phyloP scores from a whole-genome alignment of 176 grass and related monocot species.

The Secale cereale region DNA sequence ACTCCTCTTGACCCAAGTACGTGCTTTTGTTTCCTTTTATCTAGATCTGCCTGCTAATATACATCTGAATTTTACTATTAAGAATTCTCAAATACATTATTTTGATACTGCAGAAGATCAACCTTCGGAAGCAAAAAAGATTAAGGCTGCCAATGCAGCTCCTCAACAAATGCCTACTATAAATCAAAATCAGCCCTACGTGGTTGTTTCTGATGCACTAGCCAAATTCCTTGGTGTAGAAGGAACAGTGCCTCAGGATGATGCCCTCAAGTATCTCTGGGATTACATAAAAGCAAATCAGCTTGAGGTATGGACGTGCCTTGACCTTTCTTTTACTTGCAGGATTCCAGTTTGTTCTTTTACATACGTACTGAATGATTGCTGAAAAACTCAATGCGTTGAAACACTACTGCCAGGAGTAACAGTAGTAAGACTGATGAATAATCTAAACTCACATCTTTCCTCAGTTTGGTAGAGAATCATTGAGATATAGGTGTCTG shows the following conservation, averaged over 20 bases:
- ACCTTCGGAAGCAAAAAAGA: slow-evolving; percentile 44
- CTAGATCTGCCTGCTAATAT: slow-evolving; percentile 18
- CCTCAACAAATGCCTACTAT: slow-evolving; percentile 35
- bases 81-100: slow-evolving; percentile 21
- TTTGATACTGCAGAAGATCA: slow-evolving; percentile 48
- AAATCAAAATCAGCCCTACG: slow-evolving; percentile 35
- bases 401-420: background rate
- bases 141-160: slow-evolving; percentile 30
- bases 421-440: background rate
- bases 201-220: slow-evolving; percentile 72
- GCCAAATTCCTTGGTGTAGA: slow-evolving; percentile 77
- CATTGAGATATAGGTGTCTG: background rate
- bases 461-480: background rate
- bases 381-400: background rate
- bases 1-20: slow-evolving; percentile 75
- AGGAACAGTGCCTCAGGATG: slow-evolving; percentile 49
- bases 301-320: slow-evolving; percentile 54
- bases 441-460: background rate
- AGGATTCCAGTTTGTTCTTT: background rate
- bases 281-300: slow-evolving; percentile 92
- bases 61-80: slow-evolving; percentile 6
- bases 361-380: background rate
- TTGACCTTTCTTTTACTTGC: slow-evolving; percentile 3
- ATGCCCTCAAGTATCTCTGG: slow-evolving; percentile 68
- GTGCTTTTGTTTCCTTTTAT: slow-evolving; percentile 5